Evolutionary conservation across 148 eudicot species (phyloP), one percentile per base, ranked within the genome.

Genomic region (Mesembryanthemum crystallinum): DNA sequence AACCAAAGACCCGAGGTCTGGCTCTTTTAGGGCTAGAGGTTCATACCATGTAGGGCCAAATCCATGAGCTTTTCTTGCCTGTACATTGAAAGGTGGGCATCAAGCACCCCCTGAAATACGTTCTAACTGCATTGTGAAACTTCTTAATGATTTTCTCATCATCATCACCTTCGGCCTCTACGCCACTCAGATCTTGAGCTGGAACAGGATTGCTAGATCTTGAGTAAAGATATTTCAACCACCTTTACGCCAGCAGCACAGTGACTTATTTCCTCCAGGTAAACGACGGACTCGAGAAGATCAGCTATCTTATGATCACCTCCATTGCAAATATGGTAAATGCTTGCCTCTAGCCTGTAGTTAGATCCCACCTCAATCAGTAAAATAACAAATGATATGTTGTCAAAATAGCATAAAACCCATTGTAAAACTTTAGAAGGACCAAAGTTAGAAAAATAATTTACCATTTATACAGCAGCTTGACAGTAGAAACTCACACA

Each of bases 51-150:
- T 80, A 61, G 94, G 96, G 39, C 84, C 88, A 74, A 95, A 95
- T n/a, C 99, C 99, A 78, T 97, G 98, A 64, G 98, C 88, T 85
- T 60, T 89, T 85, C 99, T 86, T 64, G 99, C 99, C 82, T 86
- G 87, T 79, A 81, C 94, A 57, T 95, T 92, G 72, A 95, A 95
- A 55, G 98, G 99, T 69, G 98, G 98, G 97, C 85, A 92, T 95
- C 75, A 95, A 79, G 23, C 93, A 94, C 39, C 99, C 99, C 76
- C 91, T 88, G 72, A 95, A 95, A 80, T 86, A 76, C 51, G 81
- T 61, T 85, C 94, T 81, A 52, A 92, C 98, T 33, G 79, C 84
- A 4, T 61, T 66, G 42, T 95, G 99, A 58, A 95, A 95, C 80
- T 83, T 91, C 66, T 76, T 73, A 74, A 91, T 86, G 68, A 85